These are phyloP conservation scores for Scheffersomyces segobiensis DNA, from an alignment of 1,139 yeast species.

Conservation along the genomic window DNA sequence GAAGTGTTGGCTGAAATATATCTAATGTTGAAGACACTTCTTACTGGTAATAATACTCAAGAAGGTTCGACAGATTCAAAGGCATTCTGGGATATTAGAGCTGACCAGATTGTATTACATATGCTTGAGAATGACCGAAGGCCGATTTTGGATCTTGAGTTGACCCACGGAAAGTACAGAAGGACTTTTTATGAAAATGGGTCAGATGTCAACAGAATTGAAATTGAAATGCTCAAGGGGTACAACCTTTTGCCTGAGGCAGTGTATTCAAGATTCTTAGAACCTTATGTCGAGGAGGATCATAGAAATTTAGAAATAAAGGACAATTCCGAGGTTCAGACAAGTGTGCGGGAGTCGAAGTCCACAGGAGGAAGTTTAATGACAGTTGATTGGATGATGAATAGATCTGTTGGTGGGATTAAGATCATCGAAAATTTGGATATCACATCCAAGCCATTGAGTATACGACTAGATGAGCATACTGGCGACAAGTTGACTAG, in stretches of 20 bases:
- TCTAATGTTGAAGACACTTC: conserved; percentile 40
- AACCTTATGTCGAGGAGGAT: conserved; percentile 23
- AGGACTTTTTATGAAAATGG: conserved; percentile 52
- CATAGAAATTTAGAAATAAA: not conserved
- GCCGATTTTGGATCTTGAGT: conserved; percentile 42
- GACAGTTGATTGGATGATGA: conserved; percentile 61
- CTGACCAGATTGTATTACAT: conserved; percentile 48
- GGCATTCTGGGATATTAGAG: conserved; percentile 61
- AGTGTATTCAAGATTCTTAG: conserved; percentile 36
- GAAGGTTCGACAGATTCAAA: conserved; percentile 20
- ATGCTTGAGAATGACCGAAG: conserved; percentile 45
- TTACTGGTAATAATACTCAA: conserved; percentile 35
- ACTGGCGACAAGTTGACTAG: conserved; percentile 58
- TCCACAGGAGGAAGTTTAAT: conserved; percentile 30
- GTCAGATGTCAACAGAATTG: conserved; percentile 39
- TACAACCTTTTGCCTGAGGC: conserved; percentile 37
- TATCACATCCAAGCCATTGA: conserved; percentile 54
- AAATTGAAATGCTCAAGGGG: conserved; percentile 48
- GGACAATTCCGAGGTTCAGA: not conserved
- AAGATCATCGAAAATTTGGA: conserved; percentile 56
- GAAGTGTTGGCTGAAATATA: conserved; percentile 37
- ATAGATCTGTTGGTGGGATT: conserved; percentile 68
- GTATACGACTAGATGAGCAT: conserved; percentile 57
- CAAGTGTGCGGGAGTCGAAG: conserved; percentile 12
- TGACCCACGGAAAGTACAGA: conserved; percentile 41